These are phyloP conservation scores for Dactylonectria macrodidyma DNA, from an alignment of 2,329 filamentous ascomycete species.

Conservation along the genomic window DNA sequence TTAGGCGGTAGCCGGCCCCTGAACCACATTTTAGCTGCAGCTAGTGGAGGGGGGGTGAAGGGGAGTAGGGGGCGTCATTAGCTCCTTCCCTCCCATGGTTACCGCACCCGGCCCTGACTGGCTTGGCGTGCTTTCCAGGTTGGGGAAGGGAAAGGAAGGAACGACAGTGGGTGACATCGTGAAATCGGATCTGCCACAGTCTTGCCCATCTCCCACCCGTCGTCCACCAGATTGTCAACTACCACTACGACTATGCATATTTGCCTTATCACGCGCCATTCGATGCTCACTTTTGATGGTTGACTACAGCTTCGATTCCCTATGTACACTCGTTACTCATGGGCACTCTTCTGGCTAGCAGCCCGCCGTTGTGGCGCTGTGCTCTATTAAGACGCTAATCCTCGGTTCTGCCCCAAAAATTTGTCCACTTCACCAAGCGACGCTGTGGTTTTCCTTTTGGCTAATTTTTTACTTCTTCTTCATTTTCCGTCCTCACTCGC, in stretches of 20 bases:
- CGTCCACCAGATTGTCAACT: constrained; percentile 29
- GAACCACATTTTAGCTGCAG: constrained; percentile 34
- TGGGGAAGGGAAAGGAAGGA: constrained; percentile 31
- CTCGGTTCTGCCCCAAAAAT: constrained; percentile 21
- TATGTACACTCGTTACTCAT: constrained; percentile 7
- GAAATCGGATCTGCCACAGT: constrained; percentile 46
- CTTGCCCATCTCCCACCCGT: constrained; percentile 18
- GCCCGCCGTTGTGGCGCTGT: constrained; percentile 28
- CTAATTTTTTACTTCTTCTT: constrained; percentile 6
- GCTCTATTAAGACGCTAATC: constrained; percentile 31
- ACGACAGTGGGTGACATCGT: constrained; percentile 44
- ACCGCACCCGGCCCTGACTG: constrained; percentile 7
- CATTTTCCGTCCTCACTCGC: not conserved
- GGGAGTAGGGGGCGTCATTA: constrained; percentile 34
- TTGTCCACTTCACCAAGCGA: constrained; percentile 8
- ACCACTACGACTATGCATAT: not conserved
- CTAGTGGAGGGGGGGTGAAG: constrained; percentile 26
- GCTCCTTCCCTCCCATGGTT: constrained; percentile 8
- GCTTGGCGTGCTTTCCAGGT: constrained; percentile 11
- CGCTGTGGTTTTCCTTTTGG: not conserved
- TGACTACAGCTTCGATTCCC: not conserved
- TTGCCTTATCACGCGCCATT: not conserved
- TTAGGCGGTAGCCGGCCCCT: constrained; percentile 24
- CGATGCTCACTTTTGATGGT: not conserved
- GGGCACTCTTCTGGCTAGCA: constrained; percentile 26